A percentile compares a stretch with the other conserved stretches of the same genome.
Evolutionary conservation across 192 early-diverging fungal genomes (phyloP).

Genomic region (Mortierella claussenii): DNA sequence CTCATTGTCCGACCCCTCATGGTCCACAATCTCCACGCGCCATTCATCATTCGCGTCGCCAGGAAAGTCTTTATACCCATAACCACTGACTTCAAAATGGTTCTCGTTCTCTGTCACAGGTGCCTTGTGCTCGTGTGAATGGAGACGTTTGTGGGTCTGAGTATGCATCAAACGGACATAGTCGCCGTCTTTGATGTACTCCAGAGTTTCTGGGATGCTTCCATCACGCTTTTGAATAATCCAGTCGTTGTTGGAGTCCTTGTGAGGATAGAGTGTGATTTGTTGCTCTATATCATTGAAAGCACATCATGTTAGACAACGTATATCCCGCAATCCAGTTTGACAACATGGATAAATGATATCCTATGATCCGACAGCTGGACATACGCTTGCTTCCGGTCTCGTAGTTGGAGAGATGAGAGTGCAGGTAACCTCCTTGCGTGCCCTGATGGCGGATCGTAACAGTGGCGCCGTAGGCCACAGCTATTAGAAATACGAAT

Average conservation of each 20-base stretch:
- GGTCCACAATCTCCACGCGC: constrained; percentile 79
- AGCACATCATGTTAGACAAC: background rate
- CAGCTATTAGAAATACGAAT: constrained; percentile 58
- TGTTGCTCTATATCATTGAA: constrained; percentile 54
- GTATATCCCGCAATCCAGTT: no score
- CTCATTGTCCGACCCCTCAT: constrained; percentile 60
- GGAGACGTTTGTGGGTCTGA: constrained; percentile 69
- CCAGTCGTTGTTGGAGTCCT: constrained; percentile 93
- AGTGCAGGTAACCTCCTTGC: constrained; percentile 82
- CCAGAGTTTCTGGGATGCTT: constrained; percentile 51
- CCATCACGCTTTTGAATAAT: constrained; percentile 57
- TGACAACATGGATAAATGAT: constrained; percentile 83
- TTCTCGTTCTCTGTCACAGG: constrained; percentile 77
- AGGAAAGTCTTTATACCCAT: constrained; percentile 74
- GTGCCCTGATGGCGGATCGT: constrained; percentile 76
- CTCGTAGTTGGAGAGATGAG: constrained; percentile 71
- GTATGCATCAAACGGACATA: constrained; percentile 81
- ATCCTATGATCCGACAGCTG: constrained; percentile 14
- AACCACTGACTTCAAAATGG: constrained; percentile 79
- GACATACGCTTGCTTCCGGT: constrained; percentile 78
- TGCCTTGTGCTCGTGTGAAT: constrained; percentile 76
- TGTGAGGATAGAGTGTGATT: constrained; percentile 57
- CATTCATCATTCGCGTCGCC: constrained; percentile 96
- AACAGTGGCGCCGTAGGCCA: constrained; percentile 71
- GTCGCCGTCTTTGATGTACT: constrained; percentile 74